Conservation (phyloP, 169 alveolate genomes). For the Plasmodium adleri region DNA sequence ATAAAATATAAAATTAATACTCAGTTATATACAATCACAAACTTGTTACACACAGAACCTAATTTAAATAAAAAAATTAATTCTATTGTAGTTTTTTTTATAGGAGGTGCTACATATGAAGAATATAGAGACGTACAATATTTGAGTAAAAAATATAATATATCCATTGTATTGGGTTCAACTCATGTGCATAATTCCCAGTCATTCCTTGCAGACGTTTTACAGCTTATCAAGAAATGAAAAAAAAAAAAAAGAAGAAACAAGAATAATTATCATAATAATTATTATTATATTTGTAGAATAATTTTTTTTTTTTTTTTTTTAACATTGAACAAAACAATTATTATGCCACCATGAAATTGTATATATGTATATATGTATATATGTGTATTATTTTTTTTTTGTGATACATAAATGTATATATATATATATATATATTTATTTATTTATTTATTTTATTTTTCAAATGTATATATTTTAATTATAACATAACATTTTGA, state of each 20-base stretch:
- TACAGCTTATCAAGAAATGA: conserved; percentile 55
- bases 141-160: conserved; percentile 81
- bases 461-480: too few species aligned
- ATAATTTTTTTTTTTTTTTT: neutral
- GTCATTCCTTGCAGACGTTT: conserved; percentile 76
- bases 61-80: conserved; percentile 82
- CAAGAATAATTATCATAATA: neutral
- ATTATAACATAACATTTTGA: too few species aligned
- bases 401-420: too few species aligned
- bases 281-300: neutral
- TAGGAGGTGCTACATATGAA: conserved; percentile 95
- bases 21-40: conserved; percentile 87
- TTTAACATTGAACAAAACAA: neutral
- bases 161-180: conserved; percentile 90
- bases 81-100: conserved; percentile 88
- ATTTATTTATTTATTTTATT: too few species aligned
- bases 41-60: conserved; percentile 52
- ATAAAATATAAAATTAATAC: conserved; percentile 86
- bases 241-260: neutral
- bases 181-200: conserved; percentile 90
- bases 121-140: conserved; percentile 91
- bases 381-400: too few species aligned
- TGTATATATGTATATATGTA: too few species aligned
- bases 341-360: too few species aligned
- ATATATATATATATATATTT: too few species aligned